Conservation (phyloP, 2,329 filamentous ascomycete species). For the Neodidymelliopsis sp. region DNA sequence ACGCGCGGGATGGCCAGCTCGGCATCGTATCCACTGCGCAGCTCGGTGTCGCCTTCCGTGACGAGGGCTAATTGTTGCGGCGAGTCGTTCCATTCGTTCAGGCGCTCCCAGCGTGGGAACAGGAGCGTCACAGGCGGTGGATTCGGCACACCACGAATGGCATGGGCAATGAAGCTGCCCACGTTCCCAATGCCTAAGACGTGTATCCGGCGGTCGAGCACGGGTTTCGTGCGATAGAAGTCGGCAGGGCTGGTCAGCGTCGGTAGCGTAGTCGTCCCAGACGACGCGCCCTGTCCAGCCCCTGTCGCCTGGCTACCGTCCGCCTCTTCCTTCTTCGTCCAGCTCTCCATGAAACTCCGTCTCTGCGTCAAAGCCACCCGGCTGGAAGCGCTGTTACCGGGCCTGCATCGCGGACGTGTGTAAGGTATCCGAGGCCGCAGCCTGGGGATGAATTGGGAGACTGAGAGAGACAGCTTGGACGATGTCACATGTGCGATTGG, state of each 20-base stretch:
- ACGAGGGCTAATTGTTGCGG: conserved; percentile 56
- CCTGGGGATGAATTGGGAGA: conserved; percentile 50
- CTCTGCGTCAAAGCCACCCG: conserved; percentile 52
- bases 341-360: conserved; percentile 28
- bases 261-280: not conserved
- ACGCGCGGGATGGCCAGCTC: conserved; percentile 51
- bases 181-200: conserved; percentile 83
- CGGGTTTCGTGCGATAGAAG: conserved; percentile 43
- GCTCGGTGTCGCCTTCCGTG: conserved; percentile 52
- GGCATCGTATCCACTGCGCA: conserved; percentile 54
- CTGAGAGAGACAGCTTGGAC: conserved; percentile 55
- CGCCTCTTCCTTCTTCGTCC: conserved; percentile 29
- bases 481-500: conserved; percentile 1
- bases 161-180: conserved; percentile 79
- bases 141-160: conserved; percentile 66
- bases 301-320: not conserved
- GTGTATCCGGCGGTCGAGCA: conserved; percentile 55
- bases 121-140: conserved; percentile 80
- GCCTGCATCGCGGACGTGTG: conserved; percentile 48
- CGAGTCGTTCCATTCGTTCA: conserved; percentile 58
- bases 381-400: conserved; percentile 53
- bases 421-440: conserved; percentile 57
- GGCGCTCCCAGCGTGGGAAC: conserved; percentile 64
- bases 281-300: not conserved
- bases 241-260: conserved; percentile 27